These are phyloP conservation scores for Paramecium pentaurelia DNA, from an alignment of 73 alveolate genomes.

Conservation along the genomic window DNA sequence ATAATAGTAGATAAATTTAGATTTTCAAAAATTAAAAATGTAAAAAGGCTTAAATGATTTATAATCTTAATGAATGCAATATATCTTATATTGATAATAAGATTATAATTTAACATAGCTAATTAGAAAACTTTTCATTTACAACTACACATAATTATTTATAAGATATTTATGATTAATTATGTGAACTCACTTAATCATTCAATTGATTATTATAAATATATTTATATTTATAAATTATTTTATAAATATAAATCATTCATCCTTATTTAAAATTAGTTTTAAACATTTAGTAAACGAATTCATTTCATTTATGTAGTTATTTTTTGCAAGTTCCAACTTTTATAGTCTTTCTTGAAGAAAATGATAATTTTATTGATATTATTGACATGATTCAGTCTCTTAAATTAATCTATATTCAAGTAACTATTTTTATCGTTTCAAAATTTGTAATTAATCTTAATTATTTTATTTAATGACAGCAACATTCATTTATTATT, in stretches of 20 bases:
- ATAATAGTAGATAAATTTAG: not conserved
- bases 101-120: not conserved
- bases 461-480: not conserved
- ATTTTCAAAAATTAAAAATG: not conserved
- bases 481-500: not conserved
- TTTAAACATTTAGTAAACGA: not conserved
- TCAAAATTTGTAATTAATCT: not conserved
- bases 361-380: not conserved
- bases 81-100: not conserved
- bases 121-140: not conserved
- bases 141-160: not conserved
- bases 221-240: not conserved
- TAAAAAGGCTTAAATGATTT: constrained; percentile 26
- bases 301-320: not conserved
- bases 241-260: not conserved
- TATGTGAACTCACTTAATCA: constrained; percentile 15
- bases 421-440: not conserved
- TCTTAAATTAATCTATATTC: not conserved
- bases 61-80: not conserved
- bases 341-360: not conserved
- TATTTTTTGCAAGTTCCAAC: not conserved
- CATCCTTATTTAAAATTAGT: not conserved
- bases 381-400: not conserved
- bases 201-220: not conserved
- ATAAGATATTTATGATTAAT: not conserved